Percentiles rank a stretch among this genome's conserved stretches.
Conservation (phyloP, 1,284 basidiomycete genomes). For the Trichosporon inkin region DNA sequence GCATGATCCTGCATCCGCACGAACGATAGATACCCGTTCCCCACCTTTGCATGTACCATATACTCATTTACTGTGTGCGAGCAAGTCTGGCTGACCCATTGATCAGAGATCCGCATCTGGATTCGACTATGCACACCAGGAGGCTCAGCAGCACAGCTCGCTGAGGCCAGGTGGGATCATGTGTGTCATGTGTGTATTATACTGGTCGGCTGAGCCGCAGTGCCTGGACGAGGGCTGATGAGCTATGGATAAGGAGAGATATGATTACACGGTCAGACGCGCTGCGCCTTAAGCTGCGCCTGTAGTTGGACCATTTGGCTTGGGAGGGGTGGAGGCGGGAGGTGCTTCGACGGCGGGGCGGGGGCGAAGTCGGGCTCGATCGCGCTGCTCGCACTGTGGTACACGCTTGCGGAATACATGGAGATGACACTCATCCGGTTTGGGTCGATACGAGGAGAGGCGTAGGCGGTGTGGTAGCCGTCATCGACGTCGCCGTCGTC, state of each 20-base stretch:
- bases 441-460: neutral
- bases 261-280: neutral
- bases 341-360: neutral
- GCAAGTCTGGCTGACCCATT: neutral
- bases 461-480: conserved; percentile 2
- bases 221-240: neutral
- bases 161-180: neutral
- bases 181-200: neutral
- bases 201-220: neutral
- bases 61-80: neutral
- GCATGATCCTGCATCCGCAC: neutral
- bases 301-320: neutral
- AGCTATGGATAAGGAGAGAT: neutral
- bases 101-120: neutral
- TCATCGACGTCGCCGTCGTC: neutral
- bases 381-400: conserved; percentile 5
- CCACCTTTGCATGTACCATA: conserved; percentile 6
- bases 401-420: neutral
- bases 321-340: neutral
- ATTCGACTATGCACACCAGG: neutral
- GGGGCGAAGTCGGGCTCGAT: neutral
- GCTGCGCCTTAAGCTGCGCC: neutral
- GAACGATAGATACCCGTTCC: conserved; percentile 6
- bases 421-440: neutral
- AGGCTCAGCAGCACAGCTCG: neutral